These are phyloP conservation scores for Vitis amurensis DNA, from an alignment of 164 flowering plant genomes.

Conservation along the genomic window DNA sequence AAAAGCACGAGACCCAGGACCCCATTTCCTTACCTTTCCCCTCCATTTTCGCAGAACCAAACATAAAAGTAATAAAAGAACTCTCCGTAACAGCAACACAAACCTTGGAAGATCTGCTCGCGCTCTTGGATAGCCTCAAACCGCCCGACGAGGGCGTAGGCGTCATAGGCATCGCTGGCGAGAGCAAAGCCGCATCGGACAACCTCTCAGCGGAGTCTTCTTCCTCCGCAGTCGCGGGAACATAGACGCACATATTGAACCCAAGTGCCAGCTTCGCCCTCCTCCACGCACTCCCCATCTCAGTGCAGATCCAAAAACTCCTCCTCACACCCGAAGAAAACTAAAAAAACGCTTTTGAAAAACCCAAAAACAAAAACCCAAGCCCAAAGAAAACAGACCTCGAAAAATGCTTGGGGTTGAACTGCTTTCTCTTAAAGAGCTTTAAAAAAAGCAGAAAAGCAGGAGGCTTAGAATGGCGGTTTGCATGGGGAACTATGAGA, in stretches of 20 bases:
- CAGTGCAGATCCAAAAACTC: neutral
- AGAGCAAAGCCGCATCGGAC: constrained; percentile 42
- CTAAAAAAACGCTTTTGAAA: neutral
- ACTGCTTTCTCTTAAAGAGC: neutral
- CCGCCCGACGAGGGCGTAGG: constrained; percentile 32
- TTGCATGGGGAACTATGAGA: too few relatives aligned
- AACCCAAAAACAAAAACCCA: constrained; percentile 1
- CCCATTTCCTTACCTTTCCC: neutral
- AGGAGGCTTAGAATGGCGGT: too few relatives aligned
- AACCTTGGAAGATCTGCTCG: constrained; percentile 76
- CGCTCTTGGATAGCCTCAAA: constrained; percentile 38
- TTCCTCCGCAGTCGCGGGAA: constrained; percentile 23
- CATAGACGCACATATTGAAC: constrained; percentile 35
- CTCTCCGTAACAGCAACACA: constrained; percentile 1
- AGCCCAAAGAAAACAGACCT: constrained; percentile 19
- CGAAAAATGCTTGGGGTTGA: neutral
- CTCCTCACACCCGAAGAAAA: neutral
- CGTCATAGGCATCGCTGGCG: constrained; percentile 28
- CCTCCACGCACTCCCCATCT: constrained; percentile 64
- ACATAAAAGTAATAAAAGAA: neutral
- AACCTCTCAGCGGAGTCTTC: constrained; percentile 25
- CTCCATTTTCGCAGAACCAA: neutral
- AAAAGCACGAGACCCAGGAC: neutral
- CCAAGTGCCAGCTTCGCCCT: constrained; percentile 55
- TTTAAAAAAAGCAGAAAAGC: too few relatives aligned